Evolutionary conservation across 2,329 filamentous ascomycete species (phyloP), one percentile per base, ranked within the genome.

Genomic region (Cephalotrichum gorgonifer): DNA sequence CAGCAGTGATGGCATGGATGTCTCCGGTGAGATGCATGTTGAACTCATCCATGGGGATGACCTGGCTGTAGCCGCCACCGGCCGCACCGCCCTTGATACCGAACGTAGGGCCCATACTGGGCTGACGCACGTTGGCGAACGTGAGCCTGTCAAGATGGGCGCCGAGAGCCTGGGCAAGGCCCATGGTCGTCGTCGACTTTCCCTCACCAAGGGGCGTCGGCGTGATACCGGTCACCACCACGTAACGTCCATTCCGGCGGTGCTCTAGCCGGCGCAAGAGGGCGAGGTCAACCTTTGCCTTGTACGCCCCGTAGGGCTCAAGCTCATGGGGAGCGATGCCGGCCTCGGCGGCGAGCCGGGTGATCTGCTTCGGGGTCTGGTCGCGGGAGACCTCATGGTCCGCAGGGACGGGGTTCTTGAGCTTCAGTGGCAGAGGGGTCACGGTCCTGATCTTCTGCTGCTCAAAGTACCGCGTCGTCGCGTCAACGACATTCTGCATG

Each of bases 1-100:
- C 93, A 26, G 91, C 91, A 48, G 89, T 89, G 61, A 98, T 93
- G 55, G 93, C 93, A 65, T 98, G 93, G 50, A 98, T 97, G 64
- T 98, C 93, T 60, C 93, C 93, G 49, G 93, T 98, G 60, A 98
- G 72, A 66, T 98, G 93, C 62, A 98, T 74, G 70, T 98, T 98
- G 75, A 98, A 98, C 67, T 98, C 93, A 60, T 98, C 93, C 93
- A 98, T 98, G 51, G 93, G 93, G 59, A 98, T 97, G 62, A 98
- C 93, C 67, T 98, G 93, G 66, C 88, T 95, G 79, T 97, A 98
- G 35, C 93, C 93, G 65, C 93, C 93, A 60, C 93, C 93, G 50
- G 93, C 93, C 52, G 93, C 93, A 60, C 93, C 93, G 54, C 93
- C 93, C 76, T 98, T 98, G 76, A 98, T 97, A 60, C 93, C 93